A percentile compares a stretch with the other conserved stretches of the same genome.
Conservation (phyloP, 2,329 filamentous ascomycete genomes). For the Hymenoscyphus linearis region DNA sequence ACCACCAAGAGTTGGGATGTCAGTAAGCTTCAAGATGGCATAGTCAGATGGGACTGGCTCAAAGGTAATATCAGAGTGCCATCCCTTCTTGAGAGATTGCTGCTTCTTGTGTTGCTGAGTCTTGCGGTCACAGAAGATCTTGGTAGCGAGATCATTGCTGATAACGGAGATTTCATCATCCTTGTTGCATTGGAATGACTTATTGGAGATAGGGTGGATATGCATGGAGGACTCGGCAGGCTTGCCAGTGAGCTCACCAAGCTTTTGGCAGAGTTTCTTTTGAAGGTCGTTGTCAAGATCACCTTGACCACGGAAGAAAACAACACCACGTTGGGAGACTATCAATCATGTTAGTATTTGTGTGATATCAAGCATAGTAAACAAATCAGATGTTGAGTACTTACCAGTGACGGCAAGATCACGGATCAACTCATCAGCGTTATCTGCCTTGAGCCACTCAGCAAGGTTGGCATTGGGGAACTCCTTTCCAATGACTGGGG, state of each 20-base stretch:
- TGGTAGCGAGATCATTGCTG: constrained; percentile 48
- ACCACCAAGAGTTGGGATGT: constrained; percentile 43
- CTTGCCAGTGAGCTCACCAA: constrained; percentile 54
- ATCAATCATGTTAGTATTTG: constrained; percentile 27
- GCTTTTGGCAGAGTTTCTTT: constrained; percentile 40
- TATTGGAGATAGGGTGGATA: constrained; percentile 51
- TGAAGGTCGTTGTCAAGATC: constrained; percentile 43
- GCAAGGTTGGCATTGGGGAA: constrained; percentile 53
- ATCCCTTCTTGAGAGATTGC: constrained; percentile 44
- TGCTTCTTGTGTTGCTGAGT: constrained; percentile 37
- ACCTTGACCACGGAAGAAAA: constrained; percentile 48
- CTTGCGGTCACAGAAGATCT: constrained; percentile 39
- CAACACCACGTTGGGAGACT: constrained; percentile 57
- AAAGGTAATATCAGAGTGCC: constrained; percentile 51
- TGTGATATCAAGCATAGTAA: too few species aligned
- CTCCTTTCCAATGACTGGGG: constrained; percentile 57
- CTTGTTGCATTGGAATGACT: constrained; percentile 22
- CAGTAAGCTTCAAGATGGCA: constrained; percentile 46
- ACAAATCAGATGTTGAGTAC: constrained; percentile 39
- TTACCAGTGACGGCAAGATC: constrained; percentile 49
- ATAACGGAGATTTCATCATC: constrained; percentile 60
- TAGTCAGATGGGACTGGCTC: constrained; percentile 50
- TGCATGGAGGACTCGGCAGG: constrained; percentile 49
- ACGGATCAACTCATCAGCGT: constrained; percentile 57
- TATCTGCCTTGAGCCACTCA: constrained; percentile 55